Base-by-base conservation (phyloP, 1,284 basidiomycete genomes). In the Trametes polyzona region DNA sequence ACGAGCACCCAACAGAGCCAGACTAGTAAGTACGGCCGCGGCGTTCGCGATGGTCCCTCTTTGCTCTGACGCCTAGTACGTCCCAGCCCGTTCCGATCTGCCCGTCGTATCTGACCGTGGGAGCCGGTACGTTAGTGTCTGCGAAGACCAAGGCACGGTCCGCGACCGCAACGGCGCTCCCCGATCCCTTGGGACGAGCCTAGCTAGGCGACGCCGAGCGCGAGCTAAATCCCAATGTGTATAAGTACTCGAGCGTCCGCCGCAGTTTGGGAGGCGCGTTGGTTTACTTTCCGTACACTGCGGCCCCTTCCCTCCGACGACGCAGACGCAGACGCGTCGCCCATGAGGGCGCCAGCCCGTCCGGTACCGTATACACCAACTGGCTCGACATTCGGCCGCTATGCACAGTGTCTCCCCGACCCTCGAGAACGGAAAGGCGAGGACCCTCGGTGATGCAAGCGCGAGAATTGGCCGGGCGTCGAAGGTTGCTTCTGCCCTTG, bases 301-400 rank as follows among this genome's bases (percentile, higher is more conserved):
- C 35, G n/a, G 27, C 14, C 35, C 23, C 47, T 47, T 30, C 19
- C 41, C n/a, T n/a, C n/a, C n/a, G n/a, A n/a, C n/a, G n/a, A n/a
- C n/a, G n/a, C n/a, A n/a, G n/a, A n/a, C n/a, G n/a, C 44, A 37
- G 41, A 27, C 41, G 7, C 23, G 50, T 14, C 36, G 33, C 40
- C 46, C 27, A 63, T 55, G 58, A 49, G 52, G 55, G 55, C 61
- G 52, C 55, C 52, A 57, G 57, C 58, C 52, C 58, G 41, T 24
- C 32, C 41, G 5, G 21, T 26, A 40, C n/a, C n/a, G n/a, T 37
- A n/a, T 40, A 29, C 33, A n/a, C 23, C 21, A 17, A 19, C n/a
- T n/a, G 21, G 32, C 16, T 11, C 44, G 24, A 30, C 24, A 40
- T 6, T 30, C 49, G 9, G 17, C 24, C 8, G 24, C 16, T 16